Percentiles rank a stretch among this genome's conserved stretches.
These are phyloP conservation scores for Flagelloscypha sp. DNA, from an alignment of 768 basidiomycete genomes.

Conservation along the genomic window DNA sequence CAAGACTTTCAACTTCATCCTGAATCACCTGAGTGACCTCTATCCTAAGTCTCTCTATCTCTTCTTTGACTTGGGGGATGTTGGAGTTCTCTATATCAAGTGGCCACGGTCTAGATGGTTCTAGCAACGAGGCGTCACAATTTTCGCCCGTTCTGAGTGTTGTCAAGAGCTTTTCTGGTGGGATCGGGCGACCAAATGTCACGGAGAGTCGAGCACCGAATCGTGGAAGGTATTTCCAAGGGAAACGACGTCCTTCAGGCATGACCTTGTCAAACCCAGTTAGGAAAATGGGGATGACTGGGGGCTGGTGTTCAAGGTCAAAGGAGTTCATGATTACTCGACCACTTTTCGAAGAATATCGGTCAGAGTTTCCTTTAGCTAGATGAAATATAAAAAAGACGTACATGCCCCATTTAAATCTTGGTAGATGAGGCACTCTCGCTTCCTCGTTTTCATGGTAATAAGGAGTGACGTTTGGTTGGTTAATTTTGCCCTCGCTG, in stretches of 20 bases:
- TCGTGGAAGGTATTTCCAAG: constrained; percentile 64
- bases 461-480: constrained; percentile 49
- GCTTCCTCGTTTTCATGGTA: constrained; percentile 24
- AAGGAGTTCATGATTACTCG: constrained; percentile 82
- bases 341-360: constrained; percentile 41
- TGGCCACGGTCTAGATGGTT: no score
- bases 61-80: no score
- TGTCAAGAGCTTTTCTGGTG: constrained; percentile 31
- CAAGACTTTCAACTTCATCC: no score
- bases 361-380: constrained; percentile 4
- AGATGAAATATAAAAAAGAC: constrained; percentile 24
- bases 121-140: no score
- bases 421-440: constrained; percentile 44
- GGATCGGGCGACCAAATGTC: constrained; percentile 73
- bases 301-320: constrained; percentile 40
- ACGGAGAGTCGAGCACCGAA: constrained; percentile 57
- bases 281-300: constrained; percentile 92
- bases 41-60: no score
- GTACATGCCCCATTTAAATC: constrained; percentile 96
- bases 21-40: no score
- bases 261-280: constrained; percentile 89
- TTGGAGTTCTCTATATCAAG: no score
- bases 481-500: constrained; percentile 83
- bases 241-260: constrained; percentile 76
- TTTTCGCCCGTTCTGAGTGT: no score